phyloP scores from a whole-genome alignment of 345 rosid genomes.

The Syzygium aromaticum region DNA sequence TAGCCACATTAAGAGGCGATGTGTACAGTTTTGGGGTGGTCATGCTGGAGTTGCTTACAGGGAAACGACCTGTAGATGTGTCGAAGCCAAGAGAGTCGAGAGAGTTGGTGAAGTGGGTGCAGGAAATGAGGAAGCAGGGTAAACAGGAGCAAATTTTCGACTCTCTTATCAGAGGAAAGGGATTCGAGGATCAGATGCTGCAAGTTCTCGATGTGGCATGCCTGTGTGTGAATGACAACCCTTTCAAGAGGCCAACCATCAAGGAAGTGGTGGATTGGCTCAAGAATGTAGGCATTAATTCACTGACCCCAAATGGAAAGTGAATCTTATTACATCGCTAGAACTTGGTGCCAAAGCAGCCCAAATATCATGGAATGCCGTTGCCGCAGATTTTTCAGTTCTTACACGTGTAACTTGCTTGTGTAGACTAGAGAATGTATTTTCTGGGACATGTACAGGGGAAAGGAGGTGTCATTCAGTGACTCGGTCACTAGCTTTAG shows the following conservation, averaged over 20 bases:
- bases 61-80: slow-evolving; percentile 35
- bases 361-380: not conserved
- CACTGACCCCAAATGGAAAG: not conserved
- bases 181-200: slow-evolving; percentile 33
- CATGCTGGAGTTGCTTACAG: slow-evolving; percentile 35
- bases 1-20: slow-evolving; percentile 42
- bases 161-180: slow-evolving; percentile 25
- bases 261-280: slow-evolving; percentile 32
- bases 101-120: slow-evolving; percentile 33
- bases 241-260: slow-evolving; percentile 35
- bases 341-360: not conserved
- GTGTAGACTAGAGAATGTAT: not conserved
- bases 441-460: slow-evolving; percentile 2
- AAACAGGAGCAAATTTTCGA: slow-evolving; percentile 27
- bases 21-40: slow-evolving; percentile 43
- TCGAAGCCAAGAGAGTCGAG: slow-evolving; percentile 26
- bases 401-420: not conserved
- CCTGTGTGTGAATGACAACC: slow-evolving; percentile 23
- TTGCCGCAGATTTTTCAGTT: not conserved
- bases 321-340: not conserved
- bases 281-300: not conserved
- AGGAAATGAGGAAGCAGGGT: slow-evolving; percentile 25
- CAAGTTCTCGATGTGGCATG: slow-evolving; percentile 31
- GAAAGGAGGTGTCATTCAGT: not conserved
- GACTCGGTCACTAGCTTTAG: not conserved